phyloP scores from a whole-genome alignment of 1,284 basidiomycete species.

The Clitocybe nebularis region DNA sequence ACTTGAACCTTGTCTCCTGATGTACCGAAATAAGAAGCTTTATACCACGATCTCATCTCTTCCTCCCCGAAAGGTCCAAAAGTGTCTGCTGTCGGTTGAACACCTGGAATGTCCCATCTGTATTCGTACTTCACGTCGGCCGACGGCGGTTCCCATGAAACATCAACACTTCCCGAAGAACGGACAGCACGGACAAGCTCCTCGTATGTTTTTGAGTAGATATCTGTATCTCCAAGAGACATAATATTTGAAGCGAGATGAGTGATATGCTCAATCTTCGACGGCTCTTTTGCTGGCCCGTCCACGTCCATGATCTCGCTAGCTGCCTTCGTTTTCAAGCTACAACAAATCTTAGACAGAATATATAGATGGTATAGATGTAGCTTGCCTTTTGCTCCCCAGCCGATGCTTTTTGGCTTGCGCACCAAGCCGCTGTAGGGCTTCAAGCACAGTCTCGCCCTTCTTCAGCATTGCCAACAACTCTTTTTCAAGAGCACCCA shows the following conservation, averaged over 20 bases:
- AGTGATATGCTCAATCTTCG: conserved; percentile 74
- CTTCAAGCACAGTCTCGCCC: conserved; percentile 89
- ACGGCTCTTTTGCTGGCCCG: conserved; percentile 34
- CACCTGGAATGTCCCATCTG: conserved; percentile 62
- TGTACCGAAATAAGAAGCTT: conserved; percentile 72
- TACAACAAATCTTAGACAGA: conserved; percentile 17
- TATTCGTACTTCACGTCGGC: conserved; percentile 75
- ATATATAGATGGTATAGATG: conserved; percentile 6
- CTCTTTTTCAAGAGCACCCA: conserved; percentile 63
- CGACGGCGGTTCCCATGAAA: conserved; percentile 74
- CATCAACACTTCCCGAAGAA: conserved; percentile 61
- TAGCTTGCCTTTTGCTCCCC: conserved; percentile 38
- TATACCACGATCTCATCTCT: conserved; percentile 73
- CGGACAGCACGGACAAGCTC: conserved; percentile 74
- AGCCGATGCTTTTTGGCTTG: conserved; percentile 58
- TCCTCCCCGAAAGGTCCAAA: conserved; percentile 78
- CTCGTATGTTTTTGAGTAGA: conserved; percentile 82
- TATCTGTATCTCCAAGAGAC: conserved; percentile 77
- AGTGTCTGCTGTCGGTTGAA: conserved; percentile 44
- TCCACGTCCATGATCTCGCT: conserved; percentile 46
- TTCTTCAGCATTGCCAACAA: conserved; percentile 76
- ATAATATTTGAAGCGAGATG: conserved; percentile 80
- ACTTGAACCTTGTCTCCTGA: conserved; percentile 72
- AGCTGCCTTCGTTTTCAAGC: conserved; percentile 33
- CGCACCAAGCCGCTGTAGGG: conserved; percentile 81